These are phyloP conservation scores for Carnegiea gigantea DNA, from an alignment of 179 eudicot species.

Conservation along the genomic window DNA sequence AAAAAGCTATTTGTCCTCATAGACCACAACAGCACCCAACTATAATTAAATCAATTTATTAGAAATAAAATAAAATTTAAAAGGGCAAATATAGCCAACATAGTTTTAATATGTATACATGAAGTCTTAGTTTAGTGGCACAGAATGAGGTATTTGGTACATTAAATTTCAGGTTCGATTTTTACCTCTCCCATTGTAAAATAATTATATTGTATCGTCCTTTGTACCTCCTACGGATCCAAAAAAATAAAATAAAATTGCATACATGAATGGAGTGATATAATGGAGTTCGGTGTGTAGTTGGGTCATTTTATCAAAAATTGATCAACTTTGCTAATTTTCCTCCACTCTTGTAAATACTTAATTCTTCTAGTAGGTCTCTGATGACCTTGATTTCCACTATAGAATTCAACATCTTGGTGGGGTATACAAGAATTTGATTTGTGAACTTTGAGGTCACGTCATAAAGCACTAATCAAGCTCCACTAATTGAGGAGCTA, in stretches of 20 bases:
- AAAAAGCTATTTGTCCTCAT: slow-evolving; percentile 13
- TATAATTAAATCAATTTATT: neutral
- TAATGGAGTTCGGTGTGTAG: neutral
- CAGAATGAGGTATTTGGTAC: too few relatives aligned
- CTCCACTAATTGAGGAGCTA: too few relatives aligned
- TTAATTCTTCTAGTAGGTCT: neutral
- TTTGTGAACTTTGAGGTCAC: too few relatives aligned
- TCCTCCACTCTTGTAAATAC: neutral
- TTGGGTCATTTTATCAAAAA: neutral
- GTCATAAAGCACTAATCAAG: too few relatives aligned
- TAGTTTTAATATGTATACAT: neutral
- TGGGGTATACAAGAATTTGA: neutral
- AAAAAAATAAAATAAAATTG: too few relatives aligned
- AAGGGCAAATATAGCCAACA: slow-evolving; percentile 16
- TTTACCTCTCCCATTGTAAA: too few relatives aligned
- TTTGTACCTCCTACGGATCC: too few relatives aligned
- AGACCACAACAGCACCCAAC: neutral
- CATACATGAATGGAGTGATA: neutral
- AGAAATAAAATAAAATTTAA: neutral
- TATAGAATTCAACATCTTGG: neutral
- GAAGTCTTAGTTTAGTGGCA: too few relatives aligned
- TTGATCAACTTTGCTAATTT: neutral
- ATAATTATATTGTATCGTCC: too few relatives aligned
- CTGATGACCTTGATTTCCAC: neutral
- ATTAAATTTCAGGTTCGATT: too few relatives aligned